These are phyloP conservation scores for Coccomyxa sp. DNA, from an alignment of 139 green algal genomes.

Conservation along the genomic window DNA sequence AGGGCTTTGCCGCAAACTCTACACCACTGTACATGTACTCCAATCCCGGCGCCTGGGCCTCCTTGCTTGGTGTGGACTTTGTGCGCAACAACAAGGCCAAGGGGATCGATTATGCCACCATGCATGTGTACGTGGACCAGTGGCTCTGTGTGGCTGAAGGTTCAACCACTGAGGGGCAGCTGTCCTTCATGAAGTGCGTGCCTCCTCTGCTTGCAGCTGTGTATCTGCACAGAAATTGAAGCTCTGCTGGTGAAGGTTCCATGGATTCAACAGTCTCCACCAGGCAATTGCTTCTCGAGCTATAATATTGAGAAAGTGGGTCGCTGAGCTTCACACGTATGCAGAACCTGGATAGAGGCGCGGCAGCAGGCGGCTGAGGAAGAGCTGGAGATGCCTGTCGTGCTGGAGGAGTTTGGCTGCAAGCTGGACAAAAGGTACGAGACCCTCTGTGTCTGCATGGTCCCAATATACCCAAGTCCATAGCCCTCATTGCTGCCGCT, in stretches of 20 bases:
- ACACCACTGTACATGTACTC: slow-evolving; percentile 7
- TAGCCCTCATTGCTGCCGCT: too few relatives aligned
- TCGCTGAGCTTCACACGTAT: too few relatives aligned
- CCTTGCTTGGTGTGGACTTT: slow-evolving; percentile 50
- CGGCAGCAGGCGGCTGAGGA: slow-evolving; percentile 1
- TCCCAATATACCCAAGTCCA: too few relatives aligned
- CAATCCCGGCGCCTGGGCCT: slow-evolving; percentile 41
- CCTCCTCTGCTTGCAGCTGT: background rate
- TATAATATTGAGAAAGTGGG: too few relatives aligned
- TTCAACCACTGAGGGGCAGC: background rate
- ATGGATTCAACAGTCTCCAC: too few relatives aligned
- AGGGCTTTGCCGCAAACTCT: slow-evolving; percentile 50
- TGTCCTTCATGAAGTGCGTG: background rate
- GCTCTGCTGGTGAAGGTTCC: too few relatives aligned
- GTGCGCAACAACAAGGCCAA: slow-evolving; percentile 28
- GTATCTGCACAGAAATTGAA: background rate
- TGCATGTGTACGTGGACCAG: slow-evolving; percentile 55
- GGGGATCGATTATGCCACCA: slow-evolving; percentile 48
- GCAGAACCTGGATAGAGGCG: slow-evolving; percentile 2
- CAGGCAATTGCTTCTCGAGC: too few relatives aligned
- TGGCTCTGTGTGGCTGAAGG: slow-evolving; percentile 25
- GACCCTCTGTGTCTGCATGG: background rate
- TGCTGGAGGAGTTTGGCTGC: slow-evolving; percentile 9
- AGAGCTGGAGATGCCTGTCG: slow-evolving; percentile 3
- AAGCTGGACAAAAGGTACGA: background rate